Evolutionary conservation across 225 moss, liverwort and hornwort species (phyloP).

Genomic region (Marchantia paleacea): DNA sequence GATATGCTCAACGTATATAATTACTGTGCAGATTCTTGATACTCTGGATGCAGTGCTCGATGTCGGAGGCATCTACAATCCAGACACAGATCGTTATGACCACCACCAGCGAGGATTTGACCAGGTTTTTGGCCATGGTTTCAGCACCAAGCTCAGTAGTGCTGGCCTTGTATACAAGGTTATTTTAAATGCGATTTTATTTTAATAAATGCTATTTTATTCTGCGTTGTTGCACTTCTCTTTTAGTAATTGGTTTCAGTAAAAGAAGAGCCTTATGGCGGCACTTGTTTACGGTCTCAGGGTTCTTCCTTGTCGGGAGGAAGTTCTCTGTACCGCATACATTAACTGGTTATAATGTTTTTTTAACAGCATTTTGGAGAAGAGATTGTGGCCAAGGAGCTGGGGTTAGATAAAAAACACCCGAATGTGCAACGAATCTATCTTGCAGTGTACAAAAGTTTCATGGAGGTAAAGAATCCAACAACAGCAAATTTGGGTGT

Average conservation of each 20-base stretch:
- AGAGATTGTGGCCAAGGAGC: conserved; percentile 68
- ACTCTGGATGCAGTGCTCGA: conserved; percentile 88
- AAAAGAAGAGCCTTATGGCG: too few relatives aligned
- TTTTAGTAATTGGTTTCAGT: too few relatives aligned
- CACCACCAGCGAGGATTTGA: conserved; percentile 96
- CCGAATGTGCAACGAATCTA: conserved; percentile 79
- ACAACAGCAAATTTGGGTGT: too few relatives aligned
- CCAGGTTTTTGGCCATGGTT: conserved; percentile 75
- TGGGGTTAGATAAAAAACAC: conserved; percentile 59
- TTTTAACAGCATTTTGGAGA: conserved; percentile 51
- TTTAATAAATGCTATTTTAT: neutral
- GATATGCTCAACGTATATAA: neutral
- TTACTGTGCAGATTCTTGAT: conserved; percentile 59
- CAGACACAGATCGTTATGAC: conserved; percentile 77
- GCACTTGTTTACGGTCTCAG: too few relatives aligned
- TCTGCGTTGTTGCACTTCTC: neutral
- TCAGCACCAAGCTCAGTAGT: conserved; percentile 86
- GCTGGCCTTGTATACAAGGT: conserved; percentile 99
- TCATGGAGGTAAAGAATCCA: conserved; percentile 73
- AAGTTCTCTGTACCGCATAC: neutral
- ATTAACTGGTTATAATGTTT: neutral
- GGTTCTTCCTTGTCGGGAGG: too few relatives aligned
- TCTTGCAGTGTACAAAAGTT: conserved; percentile 85
- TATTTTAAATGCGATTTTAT: neutral
- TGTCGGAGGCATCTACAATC: conserved; percentile 78